Conservation (phyloP, 75 land plant genomes). For the Sequoiadendron giganteum region DNA sequence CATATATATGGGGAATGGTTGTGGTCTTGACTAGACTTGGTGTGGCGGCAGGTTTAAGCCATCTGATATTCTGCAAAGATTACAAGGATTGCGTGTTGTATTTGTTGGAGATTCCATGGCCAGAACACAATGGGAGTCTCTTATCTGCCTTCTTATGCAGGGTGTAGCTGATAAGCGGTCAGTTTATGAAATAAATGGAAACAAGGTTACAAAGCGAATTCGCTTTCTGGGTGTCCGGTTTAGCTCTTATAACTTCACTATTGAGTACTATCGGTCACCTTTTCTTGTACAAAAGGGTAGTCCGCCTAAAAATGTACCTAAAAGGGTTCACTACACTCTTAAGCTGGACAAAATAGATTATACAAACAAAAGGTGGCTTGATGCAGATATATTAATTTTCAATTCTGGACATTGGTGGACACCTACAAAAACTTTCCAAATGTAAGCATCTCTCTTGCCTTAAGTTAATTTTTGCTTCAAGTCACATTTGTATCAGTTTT, state of each 20-base stretch:
- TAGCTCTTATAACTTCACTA: conserved; percentile 45
- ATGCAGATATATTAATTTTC: conserved; percentile 64
- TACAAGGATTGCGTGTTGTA: conserved; percentile 62
- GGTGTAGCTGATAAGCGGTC: conserved; percentile 60
- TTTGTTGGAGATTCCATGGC: conserved; percentile 96
- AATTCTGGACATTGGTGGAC: conserved; percentile 85
- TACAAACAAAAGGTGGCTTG: conserved; percentile 48
- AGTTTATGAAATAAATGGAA: conserved; percentile 74
- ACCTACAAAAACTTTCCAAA: conserved; percentile 44
- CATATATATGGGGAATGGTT: neutral
- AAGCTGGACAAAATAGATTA: conserved; percentile 68
- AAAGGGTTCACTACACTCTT: conserved; percentile 52
- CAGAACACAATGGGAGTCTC: conserved; percentile 94
- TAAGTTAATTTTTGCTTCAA: neutral
- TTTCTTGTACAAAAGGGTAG: conserved; percentile 65
- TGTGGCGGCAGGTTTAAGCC: conserved; percentile 39
- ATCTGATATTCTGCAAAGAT: conserved; percentile 32
- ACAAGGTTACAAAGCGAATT: conserved; percentile 65
- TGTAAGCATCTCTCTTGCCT: conserved; percentile 36
- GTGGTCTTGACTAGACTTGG: conserved; percentile 2
- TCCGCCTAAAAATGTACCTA: conserved; percentile 64
- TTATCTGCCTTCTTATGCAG: conserved; percentile 81
- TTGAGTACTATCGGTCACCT: conserved; percentile 85
- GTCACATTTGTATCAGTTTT: neutral
- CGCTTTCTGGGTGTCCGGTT: conserved; percentile 60